Base-by-base conservation (phyloP, 352 stramenopile species). In the Globisporangium nagaii region DNA sequence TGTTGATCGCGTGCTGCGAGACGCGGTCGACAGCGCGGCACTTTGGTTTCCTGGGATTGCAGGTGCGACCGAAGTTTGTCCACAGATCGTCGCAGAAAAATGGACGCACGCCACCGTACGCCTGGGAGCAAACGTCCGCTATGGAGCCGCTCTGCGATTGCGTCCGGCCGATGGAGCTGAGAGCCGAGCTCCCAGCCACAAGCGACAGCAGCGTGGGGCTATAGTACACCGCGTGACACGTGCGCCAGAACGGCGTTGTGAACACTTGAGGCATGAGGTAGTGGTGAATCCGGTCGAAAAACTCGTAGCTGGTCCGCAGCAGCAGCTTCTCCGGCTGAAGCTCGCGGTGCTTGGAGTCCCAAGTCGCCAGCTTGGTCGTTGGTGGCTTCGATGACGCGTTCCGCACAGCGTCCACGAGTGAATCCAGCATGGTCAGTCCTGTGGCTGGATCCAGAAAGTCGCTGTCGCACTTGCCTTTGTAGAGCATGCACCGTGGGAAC, bases 271-370 rank as follows among this genome's bases (percentile, higher is more conserved):
- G 44, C 6, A 53, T 11, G 25, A 60, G 34, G 44, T 60, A 55
- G 54, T 62, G 47, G 56, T 62, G 41, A 31, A 57, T 43, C 3
- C 39, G 48, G 31, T 60, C 56, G 22, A 52, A 62, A 39, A 45
- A 55, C 3, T 30, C 27, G 20, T 54, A 55, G 13, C 25, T 24
- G 12, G 19, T 32, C 2, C 12, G 19, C 10, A 63, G 22, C 13
- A 58, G 2, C 11, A 42, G n/a, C 2, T 25, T 43, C 10, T 22
- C 24, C 4, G 49, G 24, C 8, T 20, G 48, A 1, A n/a, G 35
- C 12, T 25, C 4, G 8, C 31, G 20, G 22, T 36, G 28, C 27
- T 49, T 30, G 1, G 20, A 22, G 40, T 31, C 40, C 40, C 30
- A 22, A 12, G 22, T 45, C 8, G 10, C 20, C 20, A 45, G 39